A percentile compares a stretch with the other conserved stretches of the same genome.
These are phyloP conservation scores for Globisporangium megalacanthum DNA, from an alignment of 352 stramenopile species.

Conservation along the genomic window DNA sequence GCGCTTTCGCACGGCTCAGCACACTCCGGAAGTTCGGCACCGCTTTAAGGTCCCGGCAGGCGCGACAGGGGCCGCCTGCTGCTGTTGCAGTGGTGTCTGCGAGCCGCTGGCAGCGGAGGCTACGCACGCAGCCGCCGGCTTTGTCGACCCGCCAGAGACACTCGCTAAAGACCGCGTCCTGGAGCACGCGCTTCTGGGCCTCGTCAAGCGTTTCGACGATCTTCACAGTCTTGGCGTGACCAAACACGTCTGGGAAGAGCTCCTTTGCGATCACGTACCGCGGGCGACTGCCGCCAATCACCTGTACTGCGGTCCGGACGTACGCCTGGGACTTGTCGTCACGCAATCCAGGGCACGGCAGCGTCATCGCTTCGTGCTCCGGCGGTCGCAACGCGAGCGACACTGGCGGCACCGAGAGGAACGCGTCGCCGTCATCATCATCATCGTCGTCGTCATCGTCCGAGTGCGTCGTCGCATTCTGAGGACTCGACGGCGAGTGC, in stretches of 20 bases:
- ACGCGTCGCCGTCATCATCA: not conserved
- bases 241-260: slow-evolving; percentile 59
- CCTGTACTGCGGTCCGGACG: slow-evolving; percentile 53
- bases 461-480: too few species aligned
- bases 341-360: slow-evolving; percentile 58
- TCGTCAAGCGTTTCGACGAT: slow-evolving; percentile 54
- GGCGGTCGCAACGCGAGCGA: slow-evolving; percentile 1
- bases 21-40: slow-evolving; percentile 76
- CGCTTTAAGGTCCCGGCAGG: slow-evolving; percentile 56
- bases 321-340: slow-evolving; percentile 61
- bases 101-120: slow-evolving; percentile 53
- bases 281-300: slow-evolving; percentile 69
- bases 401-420: not conserved
- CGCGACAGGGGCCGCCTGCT: slow-evolving; percentile 45
- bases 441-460: not conserved
- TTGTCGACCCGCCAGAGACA: slow-evolving; percentile 82
- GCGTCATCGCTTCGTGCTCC: not conserved
- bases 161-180: slow-evolving; percentile 74
- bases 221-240: slow-evolving; percentile 47
- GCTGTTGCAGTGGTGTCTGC: slow-evolving; percentile 21
- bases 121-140: slow-evolving; percentile 62
- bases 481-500: not conserved
- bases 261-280: slow-evolving; percentile 81
- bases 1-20: slow-evolving; percentile 58
- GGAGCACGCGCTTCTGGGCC: slow-evolving; percentile 45